A percentile compares a stretch with the other conserved stretches of the same genome.
Conservation (phyloP, 371 early-diverging fungal genomes). For the Rhizopus microsporus region DNA sequence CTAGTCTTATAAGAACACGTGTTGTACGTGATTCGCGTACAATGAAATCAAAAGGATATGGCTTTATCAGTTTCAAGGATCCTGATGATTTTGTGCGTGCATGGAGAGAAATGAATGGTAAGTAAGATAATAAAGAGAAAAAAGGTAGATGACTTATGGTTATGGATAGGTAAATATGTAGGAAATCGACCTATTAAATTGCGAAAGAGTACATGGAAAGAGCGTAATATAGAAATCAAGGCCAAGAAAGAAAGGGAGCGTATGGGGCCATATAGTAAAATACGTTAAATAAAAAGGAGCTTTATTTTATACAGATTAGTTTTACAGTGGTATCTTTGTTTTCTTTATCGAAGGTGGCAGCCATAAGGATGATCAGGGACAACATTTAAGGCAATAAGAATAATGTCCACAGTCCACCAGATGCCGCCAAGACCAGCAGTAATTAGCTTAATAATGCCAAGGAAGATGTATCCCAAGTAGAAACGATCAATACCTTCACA, state of each 20-base stretch:
- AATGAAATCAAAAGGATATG: slow-evolving; percentile 81
- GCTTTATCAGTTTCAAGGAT: slow-evolving; percentile 83
- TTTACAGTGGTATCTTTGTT: slow-evolving; percentile 1
- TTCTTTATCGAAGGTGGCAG: slow-evolving; percentile 32
- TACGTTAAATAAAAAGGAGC: slow-evolving; percentile 19
- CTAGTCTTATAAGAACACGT: slow-evolving; percentile 72
- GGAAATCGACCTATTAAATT: slow-evolving; percentile 94
- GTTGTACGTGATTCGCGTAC: slow-evolving; percentile 81
- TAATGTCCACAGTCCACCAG: slow-evolving; percentile 50
- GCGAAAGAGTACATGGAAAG: slow-evolving; percentile 92
- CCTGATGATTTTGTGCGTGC: slow-evolving; percentile 84
- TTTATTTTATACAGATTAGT: background rate
- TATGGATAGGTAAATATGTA: slow-evolving; percentile 85
- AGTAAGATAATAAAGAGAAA: slow-evolving; percentile 7
- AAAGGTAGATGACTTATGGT: background rate
- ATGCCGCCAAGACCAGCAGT: slow-evolving; percentile 55
- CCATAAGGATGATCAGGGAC: slow-evolving; percentile 48
- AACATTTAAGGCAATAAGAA: slow-evolving; percentile 48
- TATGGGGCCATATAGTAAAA: slow-evolving; percentile 45
- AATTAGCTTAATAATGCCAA: slow-evolving; percentile 46
- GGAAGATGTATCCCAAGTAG: slow-evolving; percentile 62
- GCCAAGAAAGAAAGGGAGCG: slow-evolving; percentile 51
- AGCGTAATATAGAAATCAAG: slow-evolving; percentile 78
- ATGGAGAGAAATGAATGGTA: slow-evolving; percentile 90
- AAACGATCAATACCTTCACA: slow-evolving; percentile 58